Percentiles rank a stretch among this genome's conserved stretches.
These are phyloP conservation scores for Spongospora subterranea DNA, from an alignment of 208 protist species.

Conservation along the genomic window DNA sequence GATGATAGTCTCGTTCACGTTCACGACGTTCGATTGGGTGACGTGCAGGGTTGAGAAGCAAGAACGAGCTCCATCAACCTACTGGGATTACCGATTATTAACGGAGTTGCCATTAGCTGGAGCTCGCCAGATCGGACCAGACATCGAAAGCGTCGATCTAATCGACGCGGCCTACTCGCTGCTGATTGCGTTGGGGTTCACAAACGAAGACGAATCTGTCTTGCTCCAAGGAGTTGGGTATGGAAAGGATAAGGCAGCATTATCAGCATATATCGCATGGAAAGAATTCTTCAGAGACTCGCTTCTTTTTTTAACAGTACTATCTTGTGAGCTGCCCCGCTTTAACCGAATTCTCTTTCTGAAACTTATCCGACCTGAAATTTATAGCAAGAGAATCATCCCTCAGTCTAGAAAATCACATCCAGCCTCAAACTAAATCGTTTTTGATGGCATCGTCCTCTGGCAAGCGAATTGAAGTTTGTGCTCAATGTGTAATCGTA, in stretches of 20 bases:
- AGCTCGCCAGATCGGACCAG: not conserved
- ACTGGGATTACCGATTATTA: not conserved
- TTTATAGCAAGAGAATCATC: not conserved
- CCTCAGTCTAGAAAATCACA: not conserved
- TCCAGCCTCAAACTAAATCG: not conserved
- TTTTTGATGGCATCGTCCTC: not conserved
- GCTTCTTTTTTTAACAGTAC: not conserved
- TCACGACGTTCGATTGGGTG: not conserved
- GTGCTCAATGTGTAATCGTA: not conserved
- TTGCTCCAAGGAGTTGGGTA: not conserved
- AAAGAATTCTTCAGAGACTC: conserved; percentile 1
- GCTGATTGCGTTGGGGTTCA: conserved; percentile 5
- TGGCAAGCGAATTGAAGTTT: not conserved
- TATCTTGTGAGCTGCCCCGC: not conserved
- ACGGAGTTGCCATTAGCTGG: not conserved
- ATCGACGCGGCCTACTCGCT: not conserved
- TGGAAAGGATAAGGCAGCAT: not conserved
- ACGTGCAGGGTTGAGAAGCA: not conserved
- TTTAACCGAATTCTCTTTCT: not conserved
- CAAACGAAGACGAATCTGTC: not conserved
- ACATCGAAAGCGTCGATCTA: not conserved
- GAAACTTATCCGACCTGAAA: not conserved
- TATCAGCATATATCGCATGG: not conserved
- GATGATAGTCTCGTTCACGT: not conserved
- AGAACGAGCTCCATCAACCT: not conserved